Evolutionary conservation across 1,284 basidiomycete species (phyloP).

Genomic region (Xerocomus nothofagi): DNA sequence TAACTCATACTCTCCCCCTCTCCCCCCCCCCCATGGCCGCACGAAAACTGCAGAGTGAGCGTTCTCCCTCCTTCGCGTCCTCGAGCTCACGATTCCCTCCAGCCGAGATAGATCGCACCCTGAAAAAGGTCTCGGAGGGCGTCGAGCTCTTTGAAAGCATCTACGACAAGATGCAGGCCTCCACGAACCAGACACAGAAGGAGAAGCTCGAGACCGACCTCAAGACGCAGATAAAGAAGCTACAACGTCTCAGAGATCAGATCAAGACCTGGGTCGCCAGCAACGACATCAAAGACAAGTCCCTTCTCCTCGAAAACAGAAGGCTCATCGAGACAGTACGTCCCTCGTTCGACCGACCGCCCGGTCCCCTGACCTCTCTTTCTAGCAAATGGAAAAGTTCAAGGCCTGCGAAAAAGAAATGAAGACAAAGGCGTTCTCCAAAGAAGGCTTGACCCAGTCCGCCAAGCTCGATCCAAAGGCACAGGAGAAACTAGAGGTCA

Average conservation of each 20-base stretch:
- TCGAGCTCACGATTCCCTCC: too few species aligned
- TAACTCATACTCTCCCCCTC: too few species aligned
- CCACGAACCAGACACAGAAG: constrained; percentile 93
- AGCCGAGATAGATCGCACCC: constrained; percentile 96
- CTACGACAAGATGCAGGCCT: constrained; percentile 95
- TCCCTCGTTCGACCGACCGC: too few species aligned
- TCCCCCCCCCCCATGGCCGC: constrained; percentile 85
- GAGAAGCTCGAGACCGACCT: constrained; percentile 95
- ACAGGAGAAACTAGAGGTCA: constrained; percentile 92
- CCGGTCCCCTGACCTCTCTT: constrained; percentile 15
- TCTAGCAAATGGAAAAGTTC: constrained; percentile 99
- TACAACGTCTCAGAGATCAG: constrained; percentile 96
- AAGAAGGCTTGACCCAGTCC: constrained; percentile 95
- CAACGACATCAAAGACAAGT: constrained; percentile 99
- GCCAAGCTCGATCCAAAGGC: constrained; percentile 95
- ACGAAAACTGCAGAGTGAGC: constrained; percentile 78
- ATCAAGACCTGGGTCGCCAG: constrained; percentile 99
- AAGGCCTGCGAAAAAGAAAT: constrained; percentile 99
- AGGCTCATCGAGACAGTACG: constrained; percentile 96
- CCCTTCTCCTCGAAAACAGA: constrained; percentile 87
- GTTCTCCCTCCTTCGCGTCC: constrained; percentile 21
- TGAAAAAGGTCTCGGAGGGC: constrained; percentile 93
- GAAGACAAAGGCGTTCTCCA: constrained; percentile 99
- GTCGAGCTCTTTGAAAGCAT: constrained; percentile 94
- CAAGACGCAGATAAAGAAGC: constrained; percentile 99